These are phyloP conservation scores for Dactylonectria estremocensis DNA, from an alignment of 2,329 filamentous ascomycete genomes.

Conservation along the genomic window DNA sequence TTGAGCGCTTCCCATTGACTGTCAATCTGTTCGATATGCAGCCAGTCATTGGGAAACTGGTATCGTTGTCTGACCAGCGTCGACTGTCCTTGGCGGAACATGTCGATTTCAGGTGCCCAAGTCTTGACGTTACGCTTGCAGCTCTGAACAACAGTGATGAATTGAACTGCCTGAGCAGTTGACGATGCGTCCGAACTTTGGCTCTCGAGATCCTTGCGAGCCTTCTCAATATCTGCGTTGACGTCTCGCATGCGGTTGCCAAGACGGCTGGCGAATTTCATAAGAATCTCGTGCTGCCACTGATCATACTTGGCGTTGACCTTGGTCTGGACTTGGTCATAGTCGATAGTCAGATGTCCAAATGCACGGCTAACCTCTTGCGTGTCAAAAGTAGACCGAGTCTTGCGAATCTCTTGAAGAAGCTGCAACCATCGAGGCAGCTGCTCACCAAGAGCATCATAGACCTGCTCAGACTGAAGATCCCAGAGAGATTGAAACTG, in stretches of 20 bases:
- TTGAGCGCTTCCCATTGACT: constrained; percentile 95
- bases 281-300: constrained; percentile 97
- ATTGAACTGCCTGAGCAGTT: constrained; percentile 96
- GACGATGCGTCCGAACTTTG: constrained; percentile 95
- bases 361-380: constrained; percentile 94
- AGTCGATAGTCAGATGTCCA: constrained; percentile 95
- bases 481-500: constrained; percentile 99
- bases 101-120: constrained; percentile 96
- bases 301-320: constrained; percentile 99
- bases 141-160: constrained; percentile 97
- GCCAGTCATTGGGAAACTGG: constrained; percentile 94
- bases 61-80: constrained; percentile 93
- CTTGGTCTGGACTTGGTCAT: constrained; percentile 98
- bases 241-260: constrained; percentile 93
- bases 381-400: constrained; percentile 95
- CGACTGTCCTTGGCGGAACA: constrained; percentile 95
- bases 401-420: constrained; percentile 97
- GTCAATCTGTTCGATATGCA: constrained; percentile 96
- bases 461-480: constrained; percentile 94
- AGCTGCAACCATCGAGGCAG: constrained; percentile 94
- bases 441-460: constrained; percentile 91
- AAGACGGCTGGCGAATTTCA: constrained; percentile 92
- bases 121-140: constrained; percentile 94
- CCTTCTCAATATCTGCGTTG: constrained; percentile 91
- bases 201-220: constrained; percentile 89